Conservation (phyloP, 768 basidiomycete genomes). For the Tephrocybe sp. region DNA sequence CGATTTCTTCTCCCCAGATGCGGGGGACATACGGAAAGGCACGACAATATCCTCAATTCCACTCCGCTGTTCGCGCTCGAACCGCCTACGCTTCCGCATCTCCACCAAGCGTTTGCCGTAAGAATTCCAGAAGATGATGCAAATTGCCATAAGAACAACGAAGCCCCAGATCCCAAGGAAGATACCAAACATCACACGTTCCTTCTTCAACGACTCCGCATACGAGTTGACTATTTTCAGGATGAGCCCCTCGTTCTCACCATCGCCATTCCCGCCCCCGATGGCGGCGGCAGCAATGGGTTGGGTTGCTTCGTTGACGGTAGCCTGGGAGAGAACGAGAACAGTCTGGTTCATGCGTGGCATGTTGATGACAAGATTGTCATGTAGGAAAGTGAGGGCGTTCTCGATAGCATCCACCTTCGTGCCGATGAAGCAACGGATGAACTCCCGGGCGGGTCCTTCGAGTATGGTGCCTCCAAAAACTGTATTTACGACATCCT, state of each 20-base stretch:
- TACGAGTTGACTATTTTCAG: constrained; percentile 74
- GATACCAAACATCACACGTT: constrained; percentile 78
- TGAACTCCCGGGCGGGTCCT: constrained; percentile 78
- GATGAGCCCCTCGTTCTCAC: constrained; percentile 53
- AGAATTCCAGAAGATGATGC: constrained; percentile 70
- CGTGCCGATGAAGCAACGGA: constrained; percentile 86
- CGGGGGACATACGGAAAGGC: constrained; percentile 25
- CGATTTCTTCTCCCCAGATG: constrained; percentile 16
- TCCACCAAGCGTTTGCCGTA: constrained; percentile 50
- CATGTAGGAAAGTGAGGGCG: constrained; percentile 87
- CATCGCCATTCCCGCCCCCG: constrained; percentile 48
- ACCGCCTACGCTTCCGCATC: constrained; percentile 44
- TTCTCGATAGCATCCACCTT: constrained; percentile 86
- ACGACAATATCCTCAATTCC: constrained; percentile 44
- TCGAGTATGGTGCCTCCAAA: constrained; percentile 87
- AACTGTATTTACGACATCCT: constrained; percentile 69
- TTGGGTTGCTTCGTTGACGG: constrained; percentile 69
- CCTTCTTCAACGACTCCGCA: constrained; percentile 67
- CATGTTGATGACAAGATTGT: constrained; percentile 80
- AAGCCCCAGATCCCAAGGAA: constrained; percentile 83
- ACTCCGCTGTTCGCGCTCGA: constrained; percentile 48
- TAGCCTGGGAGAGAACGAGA: constrained; percentile 70
- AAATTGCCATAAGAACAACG: constrained; percentile 78
- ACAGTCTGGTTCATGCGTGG: constrained; percentile 72
- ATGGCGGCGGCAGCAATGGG: constrained; percentile 86